Conservation (phyloP, 2,329 filamentous ascomycete species). For the Claviceps maximensis region DNA sequence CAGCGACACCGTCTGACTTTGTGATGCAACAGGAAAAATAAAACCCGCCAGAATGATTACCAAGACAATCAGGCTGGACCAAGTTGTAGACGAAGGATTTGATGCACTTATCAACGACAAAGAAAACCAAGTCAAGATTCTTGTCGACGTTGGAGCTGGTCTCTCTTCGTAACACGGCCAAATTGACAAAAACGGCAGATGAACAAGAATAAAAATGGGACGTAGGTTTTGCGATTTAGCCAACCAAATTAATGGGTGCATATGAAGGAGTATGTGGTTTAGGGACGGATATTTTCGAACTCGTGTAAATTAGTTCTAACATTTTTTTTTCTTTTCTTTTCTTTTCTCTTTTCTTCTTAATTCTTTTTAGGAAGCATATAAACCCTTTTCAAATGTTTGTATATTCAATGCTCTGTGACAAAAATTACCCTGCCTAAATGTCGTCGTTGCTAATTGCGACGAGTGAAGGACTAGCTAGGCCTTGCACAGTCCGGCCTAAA, state of each 20-base stretch:
- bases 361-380: too few relatives aligned
- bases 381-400: too few relatives aligned
- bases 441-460: too few relatives aligned
- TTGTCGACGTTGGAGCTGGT: constrained; percentile 30
- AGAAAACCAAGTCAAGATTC: constrained; percentile 49
- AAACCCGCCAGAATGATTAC: constrained; percentile 48
- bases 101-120: constrained; percentile 43
- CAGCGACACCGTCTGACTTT: background rate
- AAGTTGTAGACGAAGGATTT: constrained; percentile 44
- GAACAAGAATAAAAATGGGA: background rate
- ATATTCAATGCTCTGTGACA: too few relatives aligned
- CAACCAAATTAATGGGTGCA: background rate
- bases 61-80: constrained; percentile 38
- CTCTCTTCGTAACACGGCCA: background rate
- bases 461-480: too few relatives aligned
- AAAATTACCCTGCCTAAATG: too few relatives aligned
- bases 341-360: too few relatives aligned
- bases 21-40: constrained; percentile 26
- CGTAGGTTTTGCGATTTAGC: background rate
- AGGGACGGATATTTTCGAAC: background rate
- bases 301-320: background rate
- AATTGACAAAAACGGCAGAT: background rate
- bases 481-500: too few relatives aligned
- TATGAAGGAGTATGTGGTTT: background rate
- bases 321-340: background rate